Evolutionary conservation across 1,139 yeast genomes (phyloP).

Genomic region (Ogataea hybrid): DNA sequence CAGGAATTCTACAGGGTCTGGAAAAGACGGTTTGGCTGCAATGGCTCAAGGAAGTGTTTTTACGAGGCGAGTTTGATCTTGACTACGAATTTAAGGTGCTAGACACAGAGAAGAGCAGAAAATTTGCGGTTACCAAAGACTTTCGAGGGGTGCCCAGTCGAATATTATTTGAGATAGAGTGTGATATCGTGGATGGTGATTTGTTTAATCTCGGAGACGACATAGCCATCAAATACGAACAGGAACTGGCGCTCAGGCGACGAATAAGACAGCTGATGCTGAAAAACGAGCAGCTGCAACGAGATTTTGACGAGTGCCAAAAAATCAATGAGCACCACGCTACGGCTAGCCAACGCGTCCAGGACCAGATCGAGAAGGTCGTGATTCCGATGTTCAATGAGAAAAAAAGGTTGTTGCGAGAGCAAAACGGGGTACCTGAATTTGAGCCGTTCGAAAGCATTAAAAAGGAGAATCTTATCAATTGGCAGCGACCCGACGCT

Average conservation of each 20-base stretch:
- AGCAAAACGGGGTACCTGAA: constrained; percentile 3
- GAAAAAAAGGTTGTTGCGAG: constrained; percentile 16
- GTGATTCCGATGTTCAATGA: constrained; percentile 22
- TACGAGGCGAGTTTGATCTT: constrained; percentile 16
- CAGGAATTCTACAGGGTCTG: constrained; percentile 5
- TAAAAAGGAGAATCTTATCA: constrained; percentile 11
- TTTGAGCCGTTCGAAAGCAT: constrained; percentile 18
- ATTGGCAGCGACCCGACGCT: constrained; percentile 18
- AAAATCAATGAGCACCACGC: constrained; percentile 6
- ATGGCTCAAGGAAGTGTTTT: constrained; percentile 15
- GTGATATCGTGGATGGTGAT: constrained; percentile 9
- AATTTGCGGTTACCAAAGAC: constrained; percentile 14
- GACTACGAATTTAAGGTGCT: constrained; percentile 14
- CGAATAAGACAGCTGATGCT: constrained; percentile 4
- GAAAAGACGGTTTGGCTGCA: constrained; percentile 13
- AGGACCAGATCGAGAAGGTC: constrained; percentile 12
- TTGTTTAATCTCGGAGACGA: constrained; percentile 18
- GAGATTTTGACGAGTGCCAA: constrained; percentile 9
- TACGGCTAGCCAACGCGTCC: constrained; percentile 7
- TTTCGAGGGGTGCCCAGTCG: constrained; percentile 14
- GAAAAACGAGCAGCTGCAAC: constrained; percentile 9
- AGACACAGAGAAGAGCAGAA: constrained; percentile 1
- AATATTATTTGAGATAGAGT: constrained; percentile 13
- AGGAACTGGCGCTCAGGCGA: constrained; percentile 9
- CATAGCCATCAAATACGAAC: constrained; percentile 12